Evolutionary conservation across 768 basidiomycete genomes (phyloP).

Genomic region (Leucogyrophana mollusca): DNA sequence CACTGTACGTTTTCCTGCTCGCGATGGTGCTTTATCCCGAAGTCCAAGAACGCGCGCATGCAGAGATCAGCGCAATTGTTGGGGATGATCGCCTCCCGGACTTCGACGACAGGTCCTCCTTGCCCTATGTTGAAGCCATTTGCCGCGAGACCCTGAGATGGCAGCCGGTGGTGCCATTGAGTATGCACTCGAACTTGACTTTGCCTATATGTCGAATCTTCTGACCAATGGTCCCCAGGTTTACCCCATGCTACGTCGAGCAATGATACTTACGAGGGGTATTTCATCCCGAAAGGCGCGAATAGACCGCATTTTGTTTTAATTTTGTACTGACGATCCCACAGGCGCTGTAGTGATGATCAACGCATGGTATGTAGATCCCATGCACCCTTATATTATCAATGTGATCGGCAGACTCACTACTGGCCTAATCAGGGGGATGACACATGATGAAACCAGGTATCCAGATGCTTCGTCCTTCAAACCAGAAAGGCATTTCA

Average conservation of each 20-base stretch:
- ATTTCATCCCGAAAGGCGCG: slow-evolving; percentile 37
- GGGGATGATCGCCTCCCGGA: not conserved
- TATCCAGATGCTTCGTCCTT: slow-evolving; percentile 22
- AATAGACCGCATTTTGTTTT: not conserved
- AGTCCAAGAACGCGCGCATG: not conserved
- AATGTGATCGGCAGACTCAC: too few relatives aligned
- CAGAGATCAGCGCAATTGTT: not conserved
- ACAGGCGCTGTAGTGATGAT: slow-evolving; percentile 21
- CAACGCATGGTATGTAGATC: slow-evolving; percentile 25
- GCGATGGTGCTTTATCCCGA: not conserved
- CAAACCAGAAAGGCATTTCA: slow-evolving; percentile 24
- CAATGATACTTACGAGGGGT: slow-evolving; percentile 47
- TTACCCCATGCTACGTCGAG: slow-evolving; percentile 25
- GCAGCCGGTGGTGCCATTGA: not conserved
- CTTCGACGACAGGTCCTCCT: not conserved
- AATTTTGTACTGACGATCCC: not conserved
- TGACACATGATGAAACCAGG: slow-evolving; percentile 29
- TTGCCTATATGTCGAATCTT: too few relatives aligned
- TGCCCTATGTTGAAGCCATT: not conserved
- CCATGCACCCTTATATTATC: too few relatives aligned
- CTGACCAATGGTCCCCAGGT: slow-evolving; percentile 9
- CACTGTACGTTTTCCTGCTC: not conserved
- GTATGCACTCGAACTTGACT: not conserved
- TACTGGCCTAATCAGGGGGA: too few relatives aligned
- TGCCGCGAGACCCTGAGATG: not conserved